phyloP scores from a whole-genome alignment of 164 flowering plant species.

The Litsea cubeba region DNA sequence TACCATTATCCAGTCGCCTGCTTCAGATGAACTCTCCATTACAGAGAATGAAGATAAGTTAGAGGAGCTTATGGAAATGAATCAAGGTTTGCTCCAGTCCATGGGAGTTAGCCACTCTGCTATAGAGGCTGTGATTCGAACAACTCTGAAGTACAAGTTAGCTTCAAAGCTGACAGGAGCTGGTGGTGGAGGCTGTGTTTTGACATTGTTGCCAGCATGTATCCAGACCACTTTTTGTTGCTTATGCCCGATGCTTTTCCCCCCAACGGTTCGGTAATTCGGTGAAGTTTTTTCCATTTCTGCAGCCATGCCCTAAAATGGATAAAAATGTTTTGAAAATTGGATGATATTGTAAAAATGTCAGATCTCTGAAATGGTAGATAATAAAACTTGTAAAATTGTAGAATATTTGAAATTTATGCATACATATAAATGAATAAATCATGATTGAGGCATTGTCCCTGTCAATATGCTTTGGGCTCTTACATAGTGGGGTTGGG shows the following conservation, averaged over 20 bases:
- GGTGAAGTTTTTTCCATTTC: no score
- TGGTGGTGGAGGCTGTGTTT: slow-evolving; percentile 99
- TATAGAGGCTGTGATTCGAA: slow-evolving; percentile 80
- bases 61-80: slow-evolving; percentile 92
- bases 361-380: no score
- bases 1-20: slow-evolving; percentile 53
- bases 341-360: neutral
- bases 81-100: slow-evolving; percentile 90
- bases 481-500: no score
- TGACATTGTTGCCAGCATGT: slow-evolving; percentile 85
- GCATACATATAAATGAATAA: no score
- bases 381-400: no score
- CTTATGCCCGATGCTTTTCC: neutral
- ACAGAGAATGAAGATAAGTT: slow-evolving; percentile 75
- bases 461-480: no score
- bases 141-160: slow-evolving; percentile 78
- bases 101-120: slow-evolving; percentile 97
- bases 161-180: slow-evolving; percentile 92
- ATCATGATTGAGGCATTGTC: no score
- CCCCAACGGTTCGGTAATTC: neutral
- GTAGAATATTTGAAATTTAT: no score
- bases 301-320: no score
- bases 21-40: slow-evolving; percentile 52
- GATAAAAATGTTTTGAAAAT: no score
- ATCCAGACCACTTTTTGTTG: slow-evolving; percentile 36